Evolutionary conservation across 495 filamentous ascomycete species (phyloP).

Genomic region (Tuber aestivum): DNA sequence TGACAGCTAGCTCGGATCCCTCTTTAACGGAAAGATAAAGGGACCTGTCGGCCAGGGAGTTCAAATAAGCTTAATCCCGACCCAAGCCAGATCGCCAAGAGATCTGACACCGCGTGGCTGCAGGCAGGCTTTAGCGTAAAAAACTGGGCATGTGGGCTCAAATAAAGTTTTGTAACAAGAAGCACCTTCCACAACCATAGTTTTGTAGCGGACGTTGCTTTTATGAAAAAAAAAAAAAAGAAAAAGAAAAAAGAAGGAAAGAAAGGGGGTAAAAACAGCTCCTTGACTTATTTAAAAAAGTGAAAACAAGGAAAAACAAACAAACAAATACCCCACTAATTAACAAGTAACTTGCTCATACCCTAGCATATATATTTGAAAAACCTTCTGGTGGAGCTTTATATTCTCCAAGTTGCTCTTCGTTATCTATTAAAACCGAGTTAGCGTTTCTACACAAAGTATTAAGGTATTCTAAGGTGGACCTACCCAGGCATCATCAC

Average conservation of each 20-base stretch:
- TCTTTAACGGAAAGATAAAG: background rate
- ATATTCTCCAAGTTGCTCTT: background rate
- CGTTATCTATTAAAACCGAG: background rate
- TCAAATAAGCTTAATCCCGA: background rate
- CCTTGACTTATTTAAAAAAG: background rate
- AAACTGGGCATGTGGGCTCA: too few species aligned
- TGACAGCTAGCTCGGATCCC: too few species aligned
- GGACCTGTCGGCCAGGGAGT: background rate
- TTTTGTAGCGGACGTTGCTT: background rate
- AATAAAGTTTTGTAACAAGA: too few species aligned
- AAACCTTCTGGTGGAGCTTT: background rate
- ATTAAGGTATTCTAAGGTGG: background rate
- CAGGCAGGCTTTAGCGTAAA: background rate
- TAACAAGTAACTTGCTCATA: background rate
- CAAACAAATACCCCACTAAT: background rate
- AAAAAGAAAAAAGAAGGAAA: too few species aligned
- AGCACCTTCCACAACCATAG: background rate
- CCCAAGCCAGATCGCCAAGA: background rate
- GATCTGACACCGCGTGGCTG: background rate
- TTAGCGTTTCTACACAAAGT: background rate
- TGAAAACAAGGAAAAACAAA: background rate
- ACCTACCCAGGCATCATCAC: conserved; percentile 31
- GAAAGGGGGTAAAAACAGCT: background rate
- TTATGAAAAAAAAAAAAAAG: too few species aligned
- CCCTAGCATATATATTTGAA: conserved; percentile 12